Base-by-base conservation (phyloP, 805 yeast species). In the Candida bentonensis region DNA sequence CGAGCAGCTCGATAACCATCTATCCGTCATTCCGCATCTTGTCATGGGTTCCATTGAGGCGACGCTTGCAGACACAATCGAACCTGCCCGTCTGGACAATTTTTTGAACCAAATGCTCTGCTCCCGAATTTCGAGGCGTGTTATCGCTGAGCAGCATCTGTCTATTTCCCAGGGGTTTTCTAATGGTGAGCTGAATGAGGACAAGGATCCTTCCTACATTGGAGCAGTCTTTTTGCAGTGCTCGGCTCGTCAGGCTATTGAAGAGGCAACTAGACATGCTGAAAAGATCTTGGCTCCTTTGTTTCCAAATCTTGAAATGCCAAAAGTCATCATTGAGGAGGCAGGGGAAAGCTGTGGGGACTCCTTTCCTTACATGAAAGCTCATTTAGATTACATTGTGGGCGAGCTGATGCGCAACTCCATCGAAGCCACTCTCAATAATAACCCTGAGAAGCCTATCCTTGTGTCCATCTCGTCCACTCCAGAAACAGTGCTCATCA, bases 11-110 rank as follows among this genome's bases (percentile, higher is more conserved):
- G 69, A 71, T 22, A 86, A 81, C 59, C 95, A 89, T 62, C 70
- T 86, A 42, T 66, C 81, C 44, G 83, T 86, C 49, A 68, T 89
- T 47, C 92, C 96, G 1, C 89, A 88, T 59, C 67, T 88, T 47
- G 82, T 89, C 69, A 83, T 87, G 87, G 97, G 97, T 1, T 86
- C 94, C 1, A 65, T 87, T 41, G 96, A 89, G 54, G 79, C 79
- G 49, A 74, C 82, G 13, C 76, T 80, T 28, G 59, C 71, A 3
- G 61, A 68, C 43, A 63, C 66, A 33, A 70, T 82, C 54, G 79
- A 86, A 2, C 78, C 75, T 46, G 62, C 67, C 1, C 66, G 78
- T 40, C 63, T 89, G 51, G 96, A 89, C 56, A 66, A 64, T 15
- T 75, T 88, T 54, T 76, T 88, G 71, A 78, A 87, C 11, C 72